Conservation (phyloP, 106 monocot species). For the Phalaenopsis aphrodite region DNA sequence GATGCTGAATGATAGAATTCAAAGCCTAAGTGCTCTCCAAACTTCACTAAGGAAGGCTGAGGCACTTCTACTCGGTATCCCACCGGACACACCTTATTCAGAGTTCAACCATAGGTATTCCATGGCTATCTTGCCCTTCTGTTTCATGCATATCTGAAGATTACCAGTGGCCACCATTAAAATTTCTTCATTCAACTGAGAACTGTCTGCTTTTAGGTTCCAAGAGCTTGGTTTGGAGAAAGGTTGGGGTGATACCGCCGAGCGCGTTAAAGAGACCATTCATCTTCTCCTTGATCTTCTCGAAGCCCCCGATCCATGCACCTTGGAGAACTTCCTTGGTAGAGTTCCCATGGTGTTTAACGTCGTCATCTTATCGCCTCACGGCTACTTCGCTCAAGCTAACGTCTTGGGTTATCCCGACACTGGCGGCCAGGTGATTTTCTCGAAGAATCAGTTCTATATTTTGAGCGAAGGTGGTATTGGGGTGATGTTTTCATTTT, state of each 20-base stretch:
- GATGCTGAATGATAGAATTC: constrained; percentile 81
- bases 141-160: not conserved
- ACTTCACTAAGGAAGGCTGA: constrained; percentile 82
- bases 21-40: constrained; percentile 35
- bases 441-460: not conserved
- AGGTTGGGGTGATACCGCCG: constrained; percentile 89
- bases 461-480: not conserved
- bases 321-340: constrained; percentile 79
- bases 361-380: constrained; percentile 92
- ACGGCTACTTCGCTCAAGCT: constrained; percentile 95
- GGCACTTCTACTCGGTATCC: constrained; percentile 49
- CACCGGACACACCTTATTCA: constrained; percentile 65
- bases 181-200: not conserved
- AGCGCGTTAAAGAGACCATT: constrained; percentile 56
- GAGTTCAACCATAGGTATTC: constrained; percentile 73
- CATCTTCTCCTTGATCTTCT: constrained; percentile 52
- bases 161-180: not conserved
- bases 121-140: not conserved
- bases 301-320: constrained; percentile 53
- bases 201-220: constrained; percentile 35
- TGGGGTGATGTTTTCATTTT: too few relatives aligned
- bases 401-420: constrained; percentile 98
- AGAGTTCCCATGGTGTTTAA: constrained; percentile 93
- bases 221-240: constrained; percentile 97
- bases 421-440: constrained; percentile 87